A percentile compares a stretch with the other conserved stretches of the same genome.
Conservation (phyloP, 371 early-diverging fungal species). For the Mortierella sp. region DNA sequence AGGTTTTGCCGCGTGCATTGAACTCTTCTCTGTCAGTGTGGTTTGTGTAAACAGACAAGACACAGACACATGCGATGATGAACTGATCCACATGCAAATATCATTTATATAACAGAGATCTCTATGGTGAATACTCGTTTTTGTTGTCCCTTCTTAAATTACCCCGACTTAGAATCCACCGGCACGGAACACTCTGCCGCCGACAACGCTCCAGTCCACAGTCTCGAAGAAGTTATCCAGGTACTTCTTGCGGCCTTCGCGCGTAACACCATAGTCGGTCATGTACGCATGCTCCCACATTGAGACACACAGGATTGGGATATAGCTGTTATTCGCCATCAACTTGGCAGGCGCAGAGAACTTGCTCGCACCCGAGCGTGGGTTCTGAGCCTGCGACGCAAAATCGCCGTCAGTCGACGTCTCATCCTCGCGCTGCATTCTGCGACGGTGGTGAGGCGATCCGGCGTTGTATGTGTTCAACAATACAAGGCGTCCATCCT, state of each 20-base stretch:
- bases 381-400: conserved; percentile 36
- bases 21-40: no score
- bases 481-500: conserved; percentile 60
- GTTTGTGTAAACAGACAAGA: no score
- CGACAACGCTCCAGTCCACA: conserved; percentile 64
- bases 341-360: conserved; percentile 40
- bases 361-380: conserved; percentile 46
- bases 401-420: conserved; percentile 39
- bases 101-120: no score
- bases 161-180: conserved; percentile 48
- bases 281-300: conserved; percentile 76
- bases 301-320: conserved; percentile 63
- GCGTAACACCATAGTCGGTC: conserved; percentile 65
- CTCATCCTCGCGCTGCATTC: conserved; percentile 53
- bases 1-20: not conserved
- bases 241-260: conserved; percentile 58
- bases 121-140: no score
- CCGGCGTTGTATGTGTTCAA: conserved; percentile 69
- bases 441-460: conserved; percentile 52
- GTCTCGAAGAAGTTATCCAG: conserved; percentile 66
- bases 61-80: no score
- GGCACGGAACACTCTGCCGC: conserved; percentile 45
- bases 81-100: no score
- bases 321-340: conserved; percentile 47
- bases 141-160: no score